These are phyloP conservation scores for Multifurca ochricompacta DNA, from an alignment of 768 basidiomycete species.

Conservation along the genomic window DNA sequence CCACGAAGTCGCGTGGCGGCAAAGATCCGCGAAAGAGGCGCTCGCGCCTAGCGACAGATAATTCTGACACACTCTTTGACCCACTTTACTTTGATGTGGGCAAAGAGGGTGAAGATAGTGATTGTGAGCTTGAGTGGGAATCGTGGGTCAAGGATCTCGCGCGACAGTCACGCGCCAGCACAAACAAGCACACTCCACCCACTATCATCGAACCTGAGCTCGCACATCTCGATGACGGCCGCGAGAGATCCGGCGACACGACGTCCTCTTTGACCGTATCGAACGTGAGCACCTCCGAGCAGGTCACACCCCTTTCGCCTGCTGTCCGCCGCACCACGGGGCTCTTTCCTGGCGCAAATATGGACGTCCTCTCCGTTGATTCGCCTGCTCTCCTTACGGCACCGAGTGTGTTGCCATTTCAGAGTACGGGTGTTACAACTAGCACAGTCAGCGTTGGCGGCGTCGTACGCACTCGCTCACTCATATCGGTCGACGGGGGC, in stretches of 20 bases:
- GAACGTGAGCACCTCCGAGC: not conserved
- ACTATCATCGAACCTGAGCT: not conserved
- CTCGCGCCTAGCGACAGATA: not conserved
- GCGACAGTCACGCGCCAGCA: slow-evolving; percentile 10
- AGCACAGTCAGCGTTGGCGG: slow-evolving; percentile 19
- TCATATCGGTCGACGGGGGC: slow-evolving; percentile 9
- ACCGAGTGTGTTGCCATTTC: slow-evolving; percentile 16
- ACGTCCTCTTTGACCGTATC: slow-evolving; percentile 2
- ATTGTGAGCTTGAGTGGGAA: slow-evolving; percentile 25
- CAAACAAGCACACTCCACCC: not conserved
- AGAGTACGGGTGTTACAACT: slow-evolving; percentile 19
- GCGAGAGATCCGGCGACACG: not conserved
- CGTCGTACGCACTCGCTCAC: slow-evolving; percentile 20
- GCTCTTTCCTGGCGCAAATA: not conserved
- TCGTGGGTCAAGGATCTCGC: slow-evolving; percentile 22
- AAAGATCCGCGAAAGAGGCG: not conserved
- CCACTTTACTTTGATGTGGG: not conserved
- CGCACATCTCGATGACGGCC: not conserved
- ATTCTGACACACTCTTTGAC: not conserved
- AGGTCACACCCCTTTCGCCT: not conserved
- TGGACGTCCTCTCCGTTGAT: slow-evolving; percentile 10
- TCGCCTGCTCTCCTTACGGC: slow-evolving; percentile 19
- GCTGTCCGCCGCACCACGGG: not conserved
- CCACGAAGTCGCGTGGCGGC: not conserved
- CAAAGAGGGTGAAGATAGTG: slow-evolving; percentile 7